Conservation (phyloP, 345 rosid genomes). For the Salix suchowensis region DNA sequence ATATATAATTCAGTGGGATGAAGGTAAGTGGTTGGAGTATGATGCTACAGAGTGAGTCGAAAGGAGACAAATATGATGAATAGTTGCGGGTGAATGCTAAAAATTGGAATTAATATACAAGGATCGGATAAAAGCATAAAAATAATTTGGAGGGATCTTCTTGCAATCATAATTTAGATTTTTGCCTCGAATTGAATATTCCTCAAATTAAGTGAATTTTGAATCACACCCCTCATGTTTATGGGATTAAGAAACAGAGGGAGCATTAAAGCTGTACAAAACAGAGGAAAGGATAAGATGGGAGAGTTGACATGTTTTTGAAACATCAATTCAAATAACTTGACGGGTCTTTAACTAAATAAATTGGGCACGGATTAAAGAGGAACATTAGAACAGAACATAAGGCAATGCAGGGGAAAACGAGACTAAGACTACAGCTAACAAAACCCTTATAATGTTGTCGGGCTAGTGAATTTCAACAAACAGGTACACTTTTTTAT, state of each 20-base stretch:
- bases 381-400: constrained; percentile 13
- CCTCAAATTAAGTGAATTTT: not conserved
- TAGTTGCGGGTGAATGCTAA: not conserved
- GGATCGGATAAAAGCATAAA: not conserved
- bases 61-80: not conserved
- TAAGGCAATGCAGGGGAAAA: constrained; percentile 29
- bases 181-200: too few species aligned
- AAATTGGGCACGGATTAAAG: constrained; percentile 1
- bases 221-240: not conserved
- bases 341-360: constrained; percentile 2
- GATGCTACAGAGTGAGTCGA: too few species aligned
- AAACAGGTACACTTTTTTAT: not conserved
- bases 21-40: too few species aligned
- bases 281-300: not conserved
- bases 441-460: not conserved
- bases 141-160: not conserved
- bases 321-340: constrained; percentile 9
- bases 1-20: too few species aligned
- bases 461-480: not conserved
- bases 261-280: not conserved
- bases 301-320: not conserved
- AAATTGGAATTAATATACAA: not conserved
- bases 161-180: not conserved
- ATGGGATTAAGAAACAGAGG: not conserved
- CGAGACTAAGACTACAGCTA: not conserved